phyloP scores from a whole-genome alignment of 257 asterid species.

The Penstemon davidsonii region DNA sequence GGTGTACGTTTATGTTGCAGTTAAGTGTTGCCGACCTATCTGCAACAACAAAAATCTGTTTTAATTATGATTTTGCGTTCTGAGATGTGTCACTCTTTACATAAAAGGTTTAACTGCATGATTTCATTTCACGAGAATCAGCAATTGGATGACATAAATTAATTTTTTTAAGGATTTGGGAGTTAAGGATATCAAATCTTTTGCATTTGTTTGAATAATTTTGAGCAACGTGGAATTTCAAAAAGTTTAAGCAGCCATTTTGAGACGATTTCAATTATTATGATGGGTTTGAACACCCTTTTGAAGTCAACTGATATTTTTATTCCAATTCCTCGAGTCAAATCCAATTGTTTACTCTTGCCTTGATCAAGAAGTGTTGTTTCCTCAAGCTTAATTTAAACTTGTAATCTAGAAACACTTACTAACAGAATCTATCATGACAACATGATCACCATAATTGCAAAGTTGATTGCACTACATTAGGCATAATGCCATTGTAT shows the following conservation, averaged over 20 bases:
- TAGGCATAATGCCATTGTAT: no score
- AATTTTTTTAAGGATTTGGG: neutral
- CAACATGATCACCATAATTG: no score
- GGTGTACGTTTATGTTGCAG: no score
- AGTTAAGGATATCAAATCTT: neutral
- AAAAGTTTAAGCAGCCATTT: neutral
- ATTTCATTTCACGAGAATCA: neutral
- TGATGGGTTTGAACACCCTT: neutral
- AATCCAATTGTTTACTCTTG: no score
- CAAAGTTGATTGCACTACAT: no score
- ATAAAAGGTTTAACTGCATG: no score
- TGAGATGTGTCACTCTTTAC: no score
- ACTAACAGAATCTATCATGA: no score
- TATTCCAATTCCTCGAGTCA: neutral
- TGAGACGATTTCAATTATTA: neutral
- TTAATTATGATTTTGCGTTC: neutral
- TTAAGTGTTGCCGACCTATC: neutral
- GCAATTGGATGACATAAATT: neutral
- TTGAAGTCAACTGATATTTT: neutral
- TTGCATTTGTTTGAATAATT: conserved; percentile 6
- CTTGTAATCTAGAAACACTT: neutral
- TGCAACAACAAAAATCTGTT: conserved; percentile 3
- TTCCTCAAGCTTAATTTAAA: conserved; percentile 4
- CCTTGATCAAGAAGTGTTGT: neutral
- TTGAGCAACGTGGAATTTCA: neutral